Conservation (phyloP, 2,329 filamentous ascomycete species). For the Colletotrichum neosansevieriae region DNA sequence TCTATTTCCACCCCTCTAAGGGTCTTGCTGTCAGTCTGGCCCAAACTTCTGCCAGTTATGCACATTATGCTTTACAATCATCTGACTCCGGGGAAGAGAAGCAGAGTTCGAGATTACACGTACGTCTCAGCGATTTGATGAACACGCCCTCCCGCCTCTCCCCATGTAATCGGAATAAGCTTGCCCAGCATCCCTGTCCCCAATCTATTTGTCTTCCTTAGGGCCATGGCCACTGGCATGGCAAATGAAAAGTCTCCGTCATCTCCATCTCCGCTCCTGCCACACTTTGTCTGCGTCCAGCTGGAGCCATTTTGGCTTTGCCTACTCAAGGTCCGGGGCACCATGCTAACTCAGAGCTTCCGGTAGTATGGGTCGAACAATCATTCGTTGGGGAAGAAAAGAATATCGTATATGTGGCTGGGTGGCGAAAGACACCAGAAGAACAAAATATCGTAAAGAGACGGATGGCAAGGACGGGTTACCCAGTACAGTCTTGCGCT, state of each 20-base stretch:
- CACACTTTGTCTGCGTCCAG: not conserved
- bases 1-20: not conserved
- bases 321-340: not conserved
- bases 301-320: not conserved
- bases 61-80: conserved; percentile 6
- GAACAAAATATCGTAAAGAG: no score
- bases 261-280: not conserved
- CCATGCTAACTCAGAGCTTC: conserved; percentile 3
- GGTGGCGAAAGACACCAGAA: no score
- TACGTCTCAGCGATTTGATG: conserved; percentile 8
- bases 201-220: not conserved
- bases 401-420: no score
- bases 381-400: no score
- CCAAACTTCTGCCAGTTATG: conserved; percentile 24
- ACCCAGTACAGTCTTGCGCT: no score
- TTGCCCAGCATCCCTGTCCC: not conserved
- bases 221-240: not conserved
- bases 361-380: not conserved
- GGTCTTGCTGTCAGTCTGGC: not conserved
- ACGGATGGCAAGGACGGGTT: no score
- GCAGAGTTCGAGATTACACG: conserved; percentile 13
- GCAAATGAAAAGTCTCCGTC: not conserved
- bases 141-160: not conserved
- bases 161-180: conserved; percentile 1
- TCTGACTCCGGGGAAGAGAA: conserved; percentile 3